Evolutionary conservation across 192 early-diverging fungal genomes (phyloP), one percentile per base, ranked within the genome.

Genomic region (Entophlyctis luteolus): DNA sequence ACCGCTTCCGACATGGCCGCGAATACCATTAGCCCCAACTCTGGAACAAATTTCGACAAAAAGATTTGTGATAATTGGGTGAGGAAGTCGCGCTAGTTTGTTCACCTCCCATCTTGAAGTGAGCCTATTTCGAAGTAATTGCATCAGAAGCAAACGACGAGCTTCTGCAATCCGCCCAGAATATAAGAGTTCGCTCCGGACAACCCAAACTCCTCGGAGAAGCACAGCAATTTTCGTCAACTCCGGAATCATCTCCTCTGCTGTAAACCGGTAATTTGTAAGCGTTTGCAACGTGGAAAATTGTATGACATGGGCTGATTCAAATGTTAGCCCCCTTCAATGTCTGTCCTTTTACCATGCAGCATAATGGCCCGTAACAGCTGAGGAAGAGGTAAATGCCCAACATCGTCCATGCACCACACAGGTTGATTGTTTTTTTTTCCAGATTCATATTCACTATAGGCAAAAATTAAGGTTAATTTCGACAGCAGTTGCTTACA

Each of bases 151-250:
- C 37, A 58, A 68, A 2, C 73, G 48, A 2, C 80, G 75, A 16
- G 80, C 80, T 20, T 79, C 74, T 4, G 60, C 35, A 3, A 65
- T 59, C 4, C 69, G 70, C 3, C 71, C 77, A 14, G 65, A 52
- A 49, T 82, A 82, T 14, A 77, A 14, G 38, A 80, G 65, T 46
- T 81, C 80, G 34, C 79, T 74, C 31, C 75, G 68, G 14, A 76
- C 63, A 22, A 81, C 55, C 80, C 80, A 81, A 25, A 71, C 62
- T 0, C 80, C 76, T 22, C 66, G 66, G 4, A 81, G 72, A 1
- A 78, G 48, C 34, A 78, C 68, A 8, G 73, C 75, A 22, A 69
- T 55, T 35, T 48, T 25, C 34, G 55, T 39, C 4, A 81, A 60
- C 14, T 47, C 70, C 18, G 47, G 32, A 5, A 81, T 31, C 8